A percentile compares a stretch with the other conserved stretches of the same genome.
These are phyloP conservation scores for Lolium multiflorum DNA, from an alignment of 176 grass and related monocot genomes.

Conservation along the genomic window DNA sequence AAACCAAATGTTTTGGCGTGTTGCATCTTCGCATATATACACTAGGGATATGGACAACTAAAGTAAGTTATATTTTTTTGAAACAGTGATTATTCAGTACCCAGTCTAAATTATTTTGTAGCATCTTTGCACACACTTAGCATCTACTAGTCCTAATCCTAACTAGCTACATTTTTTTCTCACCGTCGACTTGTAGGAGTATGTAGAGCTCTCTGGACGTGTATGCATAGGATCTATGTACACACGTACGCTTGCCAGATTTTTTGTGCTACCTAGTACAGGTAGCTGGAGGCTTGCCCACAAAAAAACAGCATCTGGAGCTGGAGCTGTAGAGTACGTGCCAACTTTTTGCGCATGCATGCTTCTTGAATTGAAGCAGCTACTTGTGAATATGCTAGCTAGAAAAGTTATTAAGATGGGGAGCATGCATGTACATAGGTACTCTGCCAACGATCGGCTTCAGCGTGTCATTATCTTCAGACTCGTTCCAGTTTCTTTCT, in stretches of 20 bases:
- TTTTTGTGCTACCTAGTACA: neutral
- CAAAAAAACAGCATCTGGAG: neutral
- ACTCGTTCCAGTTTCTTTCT: neutral
- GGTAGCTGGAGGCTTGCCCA: neutral
- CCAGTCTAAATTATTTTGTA: neutral
- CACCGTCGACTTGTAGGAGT: neutral
- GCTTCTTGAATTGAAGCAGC: neutral
- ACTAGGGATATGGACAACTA: neutral
- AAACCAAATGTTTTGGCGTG: neutral
- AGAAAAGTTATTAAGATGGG: too few relatives aligned
- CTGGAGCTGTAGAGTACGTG: neutral
- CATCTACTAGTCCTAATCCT: too few relatives aligned
- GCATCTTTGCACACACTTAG: too few relatives aligned
- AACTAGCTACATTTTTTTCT: too few relatives aligned
- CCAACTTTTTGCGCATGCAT: constrained; percentile 3
- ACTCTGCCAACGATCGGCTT: neutral
- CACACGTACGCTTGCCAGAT: neutral
- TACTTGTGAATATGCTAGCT: neutral
- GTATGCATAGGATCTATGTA: neutral
- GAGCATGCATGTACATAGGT: neutral
- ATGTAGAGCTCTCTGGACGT: neutral
- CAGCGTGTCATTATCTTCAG: neutral
- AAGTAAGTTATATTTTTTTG: neutral
- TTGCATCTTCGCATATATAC: neutral
- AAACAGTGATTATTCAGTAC: constrained; percentile 1